phyloP scores from a whole-genome alignment of 192 early-diverging fungal genomes.

The Lobosporangium transversale region DNA sequence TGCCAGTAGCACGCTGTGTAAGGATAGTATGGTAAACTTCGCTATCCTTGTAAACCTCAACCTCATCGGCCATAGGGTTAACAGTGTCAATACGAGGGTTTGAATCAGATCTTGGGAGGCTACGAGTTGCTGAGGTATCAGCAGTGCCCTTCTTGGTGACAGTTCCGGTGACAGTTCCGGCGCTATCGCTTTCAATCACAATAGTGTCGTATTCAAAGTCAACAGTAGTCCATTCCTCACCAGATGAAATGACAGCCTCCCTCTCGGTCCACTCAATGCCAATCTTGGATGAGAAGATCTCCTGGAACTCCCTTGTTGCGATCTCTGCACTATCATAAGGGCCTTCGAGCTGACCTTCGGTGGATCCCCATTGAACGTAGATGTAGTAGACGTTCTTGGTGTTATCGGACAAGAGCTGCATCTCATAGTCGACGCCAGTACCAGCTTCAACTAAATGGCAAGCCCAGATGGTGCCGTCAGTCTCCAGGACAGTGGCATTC shows the following conservation, averaged over 20 bases:
- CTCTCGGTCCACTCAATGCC: slow-evolving; percentile 39
- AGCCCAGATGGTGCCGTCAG: slow-evolving; percentile 34
- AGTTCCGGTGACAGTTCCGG: slow-evolving; percentile 2
- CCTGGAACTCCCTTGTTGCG: slow-evolving; percentile 36
- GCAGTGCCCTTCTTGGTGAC: neutral
- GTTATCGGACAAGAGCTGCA: slow-evolving; percentile 42
- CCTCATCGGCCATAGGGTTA: slow-evolving; percentile 28
- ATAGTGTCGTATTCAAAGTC: slow-evolving; percentile 44
- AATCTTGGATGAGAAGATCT: slow-evolving; percentile 29
- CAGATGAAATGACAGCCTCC: slow-evolving; percentile 5
- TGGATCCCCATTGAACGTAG: slow-evolving; percentile 50
- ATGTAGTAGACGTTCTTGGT: slow-evolving; percentile 38
- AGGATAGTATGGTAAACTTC: slow-evolving; percentile 26
- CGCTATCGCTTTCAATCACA: slow-evolving; percentile 8
- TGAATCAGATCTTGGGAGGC: neutral
- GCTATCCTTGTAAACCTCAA: slow-evolving; percentile 13
- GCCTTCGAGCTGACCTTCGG: slow-evolving; percentile 32
- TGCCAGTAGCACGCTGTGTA: slow-evolving; percentile 18
- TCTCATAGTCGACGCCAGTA: slow-evolving; percentile 42
- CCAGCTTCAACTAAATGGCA: slow-evolving; percentile 45
- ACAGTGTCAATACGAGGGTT: slow-evolving; percentile 18
- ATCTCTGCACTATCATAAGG: slow-evolving; percentile 36
- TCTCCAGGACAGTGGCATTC: slow-evolving; percentile 38
- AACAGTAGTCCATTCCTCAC: slow-evolving; percentile 30
- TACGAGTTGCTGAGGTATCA: neutral